Evolutionary conservation across 345 rosid species (phyloP), one percentile per base, ranked within the genome.

Genomic region (Mallotus nudiflorus): DNA sequence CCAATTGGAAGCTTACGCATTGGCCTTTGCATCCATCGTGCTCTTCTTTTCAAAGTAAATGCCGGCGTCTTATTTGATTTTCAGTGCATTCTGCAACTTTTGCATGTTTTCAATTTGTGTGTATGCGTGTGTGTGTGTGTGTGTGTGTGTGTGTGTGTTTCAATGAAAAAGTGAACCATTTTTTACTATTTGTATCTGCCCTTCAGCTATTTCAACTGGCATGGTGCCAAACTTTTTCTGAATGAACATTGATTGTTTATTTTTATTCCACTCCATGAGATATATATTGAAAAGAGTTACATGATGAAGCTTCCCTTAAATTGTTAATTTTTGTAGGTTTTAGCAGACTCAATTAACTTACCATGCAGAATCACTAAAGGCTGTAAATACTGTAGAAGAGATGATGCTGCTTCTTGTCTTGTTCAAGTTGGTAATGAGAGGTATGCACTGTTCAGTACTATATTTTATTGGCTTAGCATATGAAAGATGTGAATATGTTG

Each of bases 301-400:
- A 29, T 22, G 40, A 16, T 33, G 40, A 31, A 49, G 24, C 42
- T 57, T 55, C 8, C 60, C 60, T 27, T 31, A 9, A 56, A 13
- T 58, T 58, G 42, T 54, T 11, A 42, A 16, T 48, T 50, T 51
- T 51, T 56, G 20, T 33, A 76, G 75, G 75, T 70, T 27, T 66
- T 76, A 40, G 79, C 79, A 24, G 79, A 76, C 70, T 70, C 71
- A 12, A 65, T 76, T 52, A 65, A 70, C 56, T 70, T 76, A 35
- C 79, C 79, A 11, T 76, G 79, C 65, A 70, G 79, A 70, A 70
- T 76, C 65, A 75, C 66, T 48, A 76, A 76, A 65, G 79, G 79
- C n/a, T 76, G 79, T 55, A 70, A 76, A 60, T 65, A 70, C 52
- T 76, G 79, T 53, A 51, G 75, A 58, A 57, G 67, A 42, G 73